phyloP scores from a whole-genome alignment of 345 rosid genomes.

The Moricandia arvensis region DNA sequence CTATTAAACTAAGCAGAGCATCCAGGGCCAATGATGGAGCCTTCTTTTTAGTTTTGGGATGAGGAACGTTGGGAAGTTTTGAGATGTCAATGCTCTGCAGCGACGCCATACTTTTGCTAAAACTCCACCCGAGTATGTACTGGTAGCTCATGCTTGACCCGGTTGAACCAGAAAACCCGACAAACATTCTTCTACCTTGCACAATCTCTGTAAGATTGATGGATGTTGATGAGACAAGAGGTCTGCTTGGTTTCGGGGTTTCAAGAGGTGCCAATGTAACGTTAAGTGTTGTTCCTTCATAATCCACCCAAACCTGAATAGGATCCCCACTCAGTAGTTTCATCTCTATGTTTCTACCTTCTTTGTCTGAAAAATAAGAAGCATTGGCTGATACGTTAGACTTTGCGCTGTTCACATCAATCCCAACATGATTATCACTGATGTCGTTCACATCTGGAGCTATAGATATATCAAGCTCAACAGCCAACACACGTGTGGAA shows the following conservation, averaged over 20 bases:
- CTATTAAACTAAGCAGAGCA: conserved; percentile 32
- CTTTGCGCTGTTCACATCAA: conserved; percentile 47
- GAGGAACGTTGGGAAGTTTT: conserved; percentile 55
- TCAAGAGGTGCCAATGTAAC: conserved; percentile 50
- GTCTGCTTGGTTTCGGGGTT: conserved; percentile 39
- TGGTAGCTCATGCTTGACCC: conserved; percentile 43
- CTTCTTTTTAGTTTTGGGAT: neutral
- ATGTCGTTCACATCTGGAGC: conserved; percentile 48
- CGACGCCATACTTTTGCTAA: conserved; percentile 42
- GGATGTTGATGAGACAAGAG: conserved; percentile 48
- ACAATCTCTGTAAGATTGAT: conserved; percentile 46
- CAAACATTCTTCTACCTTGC: conserved; percentile 40
- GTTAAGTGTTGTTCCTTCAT: conserved; percentile 41
- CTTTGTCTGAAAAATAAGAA: conserved; percentile 39
- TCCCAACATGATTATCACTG: conserved; percentile 59
- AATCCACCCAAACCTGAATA: conserved; percentile 74
- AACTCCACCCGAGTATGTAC: conserved; percentile 71
- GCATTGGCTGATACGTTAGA: conserved; percentile 43
- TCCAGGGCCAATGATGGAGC: conserved; percentile 17
- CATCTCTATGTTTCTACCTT: conserved; percentile 29
- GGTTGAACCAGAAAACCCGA: conserved; percentile 65
- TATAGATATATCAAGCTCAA: conserved; percentile 54
- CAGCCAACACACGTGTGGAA: conserved; percentile 51
- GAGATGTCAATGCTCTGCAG: conserved; percentile 39
- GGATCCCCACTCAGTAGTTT: conserved; percentile 43